Evolutionary conservation across 139 green algal genomes (phyloP).

Genomic region (Chlamydomonas sp.): DNA sequence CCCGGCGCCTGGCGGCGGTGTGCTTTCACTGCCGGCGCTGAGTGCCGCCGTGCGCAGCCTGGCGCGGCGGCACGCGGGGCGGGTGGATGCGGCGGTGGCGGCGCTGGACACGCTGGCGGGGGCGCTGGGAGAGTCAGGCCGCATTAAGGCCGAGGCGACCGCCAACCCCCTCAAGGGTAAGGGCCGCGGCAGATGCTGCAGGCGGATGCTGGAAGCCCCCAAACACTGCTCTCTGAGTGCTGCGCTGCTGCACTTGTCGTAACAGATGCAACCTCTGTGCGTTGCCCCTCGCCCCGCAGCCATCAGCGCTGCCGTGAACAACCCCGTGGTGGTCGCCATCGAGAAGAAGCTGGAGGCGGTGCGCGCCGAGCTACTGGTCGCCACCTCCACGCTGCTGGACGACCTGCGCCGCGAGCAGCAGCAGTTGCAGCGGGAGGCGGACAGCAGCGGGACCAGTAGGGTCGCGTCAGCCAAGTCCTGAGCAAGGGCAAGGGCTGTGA

Average conservation of each 20-base stretch:
- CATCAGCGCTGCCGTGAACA: slow-evolving; percentile 30
- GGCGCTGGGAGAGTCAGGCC: neutral
- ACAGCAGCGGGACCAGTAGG: too few species aligned
- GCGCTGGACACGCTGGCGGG: slow-evolving; percentile 7
- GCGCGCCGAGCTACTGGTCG: neutral
- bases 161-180: slow-evolving; percentile 35
- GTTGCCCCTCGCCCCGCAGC: neutral
- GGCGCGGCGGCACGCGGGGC: slow-evolving; percentile 1
- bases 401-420: slow-evolving; percentile 12
- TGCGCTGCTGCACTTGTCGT: neutral
- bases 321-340: slow-evolving; percentile 33
- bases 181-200: neutral
- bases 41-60: neutral
- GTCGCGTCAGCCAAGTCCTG: too few species aligned
- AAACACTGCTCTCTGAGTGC: too few species aligned
- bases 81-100: neutral
- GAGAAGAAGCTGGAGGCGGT: slow-evolving; percentile 29
- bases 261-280: too few species aligned
- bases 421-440: neutral
- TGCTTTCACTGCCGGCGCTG: slow-evolving; percentile 1
- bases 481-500: too few species aligned
- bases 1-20: neutral
- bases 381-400: neutral
- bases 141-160: slow-evolving; percentile 9
- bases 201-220: too few species aligned